Evolutionary conservation across 208 protist genomes (phyloP).

Genomic region (Acanthamoeba triangularis): DNA sequence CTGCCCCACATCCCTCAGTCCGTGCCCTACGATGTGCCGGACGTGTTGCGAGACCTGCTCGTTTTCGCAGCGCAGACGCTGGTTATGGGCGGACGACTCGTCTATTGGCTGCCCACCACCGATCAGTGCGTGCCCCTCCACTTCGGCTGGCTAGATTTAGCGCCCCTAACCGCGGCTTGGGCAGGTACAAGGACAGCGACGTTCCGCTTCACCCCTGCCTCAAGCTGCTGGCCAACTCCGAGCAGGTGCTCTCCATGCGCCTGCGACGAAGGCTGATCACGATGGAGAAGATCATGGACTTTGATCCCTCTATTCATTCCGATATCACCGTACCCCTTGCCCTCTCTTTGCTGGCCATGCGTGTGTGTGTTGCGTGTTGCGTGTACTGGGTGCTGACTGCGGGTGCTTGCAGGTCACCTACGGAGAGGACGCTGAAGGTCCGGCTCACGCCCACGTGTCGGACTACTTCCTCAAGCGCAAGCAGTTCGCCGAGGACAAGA

Average conservation of each 20-base stretch:
- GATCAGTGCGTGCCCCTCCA: constrained; percentile 75
- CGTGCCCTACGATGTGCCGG: constrained; percentile 85
- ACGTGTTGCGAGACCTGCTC: constrained; percentile 95
- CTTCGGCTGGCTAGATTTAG: neutral
- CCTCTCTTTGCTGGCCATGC: neutral
- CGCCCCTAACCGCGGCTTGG: neutral
- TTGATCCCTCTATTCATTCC: constrained; percentile 73
- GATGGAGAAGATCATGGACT: constrained; percentile 87
- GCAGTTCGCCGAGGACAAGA: constrained; percentile 33
- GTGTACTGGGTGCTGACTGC: neutral
- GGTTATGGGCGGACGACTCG: constrained; percentile 93
- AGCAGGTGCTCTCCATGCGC: constrained; percentile 91
- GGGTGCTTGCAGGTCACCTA: neutral
- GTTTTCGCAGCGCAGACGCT: constrained; percentile 95
- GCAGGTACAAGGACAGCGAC: constrained; percentile 93
- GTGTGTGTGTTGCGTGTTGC: neutral
- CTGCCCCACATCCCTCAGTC: constrained; percentile 78
- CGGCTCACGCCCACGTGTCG: constrained; percentile 45
- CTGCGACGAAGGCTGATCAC: constrained; percentile 88
- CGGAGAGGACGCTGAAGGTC: constrained; percentile 1
- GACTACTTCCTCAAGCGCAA: constrained; percentile 73
- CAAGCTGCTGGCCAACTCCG: constrained; percentile 90
- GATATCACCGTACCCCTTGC: constrained; percentile 40
- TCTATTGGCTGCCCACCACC: constrained; percentile 97
- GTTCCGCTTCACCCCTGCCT: constrained; percentile 96